These are phyloP conservation scores for Zygnema circumcarinatum DNA, from an alignment of 139 green algal genomes.

Conservation along the genomic window DNA sequence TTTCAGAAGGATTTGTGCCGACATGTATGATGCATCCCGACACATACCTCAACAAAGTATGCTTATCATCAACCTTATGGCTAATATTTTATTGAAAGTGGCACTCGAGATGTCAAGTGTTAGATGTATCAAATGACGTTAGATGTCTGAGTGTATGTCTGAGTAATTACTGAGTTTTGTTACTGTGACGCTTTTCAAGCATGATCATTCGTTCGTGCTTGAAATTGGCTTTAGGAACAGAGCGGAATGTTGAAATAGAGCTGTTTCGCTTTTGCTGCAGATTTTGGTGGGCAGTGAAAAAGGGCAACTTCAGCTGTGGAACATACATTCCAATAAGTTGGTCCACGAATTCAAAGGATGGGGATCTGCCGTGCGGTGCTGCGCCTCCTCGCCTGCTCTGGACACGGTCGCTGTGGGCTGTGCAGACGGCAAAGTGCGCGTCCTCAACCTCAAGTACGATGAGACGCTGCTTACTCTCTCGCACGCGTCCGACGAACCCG, in stretches of 20 bases:
- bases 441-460: conserved; percentile 86
- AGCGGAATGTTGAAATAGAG: too few species aligned
- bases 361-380: conserved; percentile 67
- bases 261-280: neutral
- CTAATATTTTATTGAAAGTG: too few species aligned
- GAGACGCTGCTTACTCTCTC: conserved; percentile 64
- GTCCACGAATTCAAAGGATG: conserved; percentile 81
- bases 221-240: too few species aligned
- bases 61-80: neutral
- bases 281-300: conserved; percentile 50
- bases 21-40: conserved; percentile 90
- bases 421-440: conserved; percentile 79
- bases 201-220: too few species aligned
- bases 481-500: conserved; percentile 70
- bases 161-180: too few species aligned
- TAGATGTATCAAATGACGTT: too few species aligned
- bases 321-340: conserved; percentile 75
- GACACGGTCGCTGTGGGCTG: conserved; percentile 93
- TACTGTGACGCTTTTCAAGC: too few species aligned
- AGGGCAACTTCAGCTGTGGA: conserved; percentile 88
- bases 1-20: conserved; percentile 71
- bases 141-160: too few species aligned
- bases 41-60: conserved; percentile 97
- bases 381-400: conserved; percentile 84
- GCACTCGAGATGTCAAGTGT: too few species aligned